Conservation (phyloP, 208 protist genomes). For the Leishmania martiniquensis region DNA sequence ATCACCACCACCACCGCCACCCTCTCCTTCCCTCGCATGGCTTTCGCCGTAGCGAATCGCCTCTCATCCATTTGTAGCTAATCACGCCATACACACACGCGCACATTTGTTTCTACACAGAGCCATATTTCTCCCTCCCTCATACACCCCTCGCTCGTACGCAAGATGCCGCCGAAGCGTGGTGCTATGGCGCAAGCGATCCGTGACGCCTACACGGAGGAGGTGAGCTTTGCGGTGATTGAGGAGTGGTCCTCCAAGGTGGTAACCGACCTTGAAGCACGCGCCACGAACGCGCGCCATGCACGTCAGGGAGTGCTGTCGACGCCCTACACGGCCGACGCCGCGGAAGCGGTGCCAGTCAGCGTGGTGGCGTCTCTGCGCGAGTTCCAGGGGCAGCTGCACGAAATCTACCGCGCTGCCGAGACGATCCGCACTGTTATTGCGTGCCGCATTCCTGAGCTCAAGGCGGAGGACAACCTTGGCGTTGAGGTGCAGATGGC, state of each 20-base stretch:
- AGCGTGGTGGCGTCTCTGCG: constrained; percentile 44
- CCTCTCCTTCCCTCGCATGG: neutral
- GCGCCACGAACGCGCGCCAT: constrained; percentile 25
- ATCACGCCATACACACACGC: neutral
- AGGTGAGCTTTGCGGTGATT: constrained; percentile 42
- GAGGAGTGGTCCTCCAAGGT: constrained; percentile 50
- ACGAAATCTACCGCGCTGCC: constrained; percentile 43
- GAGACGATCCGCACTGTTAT: constrained; percentile 77
- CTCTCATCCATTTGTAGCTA: neutral
- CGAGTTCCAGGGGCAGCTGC: constrained; percentile 48
- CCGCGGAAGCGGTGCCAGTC: constrained; percentile 30
- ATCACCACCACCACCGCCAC: neutral
- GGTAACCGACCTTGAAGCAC: constrained; percentile 35
- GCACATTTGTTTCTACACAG: neutral
- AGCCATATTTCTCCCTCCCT: neutral
- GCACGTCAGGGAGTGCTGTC: constrained; percentile 23
- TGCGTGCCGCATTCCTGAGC: constrained; percentile 70
- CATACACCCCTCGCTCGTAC: neutral
- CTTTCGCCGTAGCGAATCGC: neutral
- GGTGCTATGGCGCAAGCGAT: constrained; percentile 53
- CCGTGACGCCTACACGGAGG: constrained; percentile 69
- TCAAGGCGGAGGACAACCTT: constrained; percentile 90
- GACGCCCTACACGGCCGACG: constrained; percentile 18
- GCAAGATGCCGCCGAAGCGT: constrained; percentile 61
- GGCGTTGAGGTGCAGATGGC: constrained; percentile 81